Evolutionary conservation across 2,329 filamentous ascomycete species (phyloP).

Genomic region (Penicillium thymicola): DNA sequence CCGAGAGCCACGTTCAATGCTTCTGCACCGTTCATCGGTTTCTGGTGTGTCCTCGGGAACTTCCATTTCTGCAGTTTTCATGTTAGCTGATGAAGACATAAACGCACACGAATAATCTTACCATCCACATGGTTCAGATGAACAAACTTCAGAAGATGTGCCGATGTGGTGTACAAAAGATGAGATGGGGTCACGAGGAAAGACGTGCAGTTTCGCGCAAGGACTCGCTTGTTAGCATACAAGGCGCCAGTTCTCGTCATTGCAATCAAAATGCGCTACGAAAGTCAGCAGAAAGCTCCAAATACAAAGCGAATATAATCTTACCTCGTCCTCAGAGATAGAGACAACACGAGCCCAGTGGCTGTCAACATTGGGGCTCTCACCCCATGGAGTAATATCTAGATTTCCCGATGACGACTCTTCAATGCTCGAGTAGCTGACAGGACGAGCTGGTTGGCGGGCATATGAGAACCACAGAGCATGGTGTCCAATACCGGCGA

Average conservation of each 20-base stretch:
- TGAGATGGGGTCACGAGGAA: constrained; percentile 79
- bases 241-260: constrained; percentile 73
- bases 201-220: constrained; percentile 88
- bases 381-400: constrained; percentile 25
- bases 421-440: constrained; percentile 34
- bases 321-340: constrained; percentile 42
- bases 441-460: constrained; percentile 21
- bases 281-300: constrained; percentile 13
- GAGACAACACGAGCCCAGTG: constrained; percentile 39
- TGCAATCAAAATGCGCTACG: constrained; percentile 55
- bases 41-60: constrained; percentile 86
- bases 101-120: constrained; percentile 36
- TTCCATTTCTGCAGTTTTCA: constrained; percentile 62
- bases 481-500: constrained; percentile 34
- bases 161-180: constrained; percentile 86
- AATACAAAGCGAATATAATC: not conserved
- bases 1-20: constrained; percentile 81
- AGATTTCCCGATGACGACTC: constrained; percentile 11
- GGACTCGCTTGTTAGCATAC: constrained; percentile 69
- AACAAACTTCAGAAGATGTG: constrained; percentile 90
- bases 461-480: constrained; percentile 39
- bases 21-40: constrained; percentile 85
- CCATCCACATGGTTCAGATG: constrained; percentile 68
- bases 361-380: constrained; percentile 37
- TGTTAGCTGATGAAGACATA: constrained; percentile 16